Conservation (phyloP, 306 rosid genomes). For the Quercus bicolor region DNA sequence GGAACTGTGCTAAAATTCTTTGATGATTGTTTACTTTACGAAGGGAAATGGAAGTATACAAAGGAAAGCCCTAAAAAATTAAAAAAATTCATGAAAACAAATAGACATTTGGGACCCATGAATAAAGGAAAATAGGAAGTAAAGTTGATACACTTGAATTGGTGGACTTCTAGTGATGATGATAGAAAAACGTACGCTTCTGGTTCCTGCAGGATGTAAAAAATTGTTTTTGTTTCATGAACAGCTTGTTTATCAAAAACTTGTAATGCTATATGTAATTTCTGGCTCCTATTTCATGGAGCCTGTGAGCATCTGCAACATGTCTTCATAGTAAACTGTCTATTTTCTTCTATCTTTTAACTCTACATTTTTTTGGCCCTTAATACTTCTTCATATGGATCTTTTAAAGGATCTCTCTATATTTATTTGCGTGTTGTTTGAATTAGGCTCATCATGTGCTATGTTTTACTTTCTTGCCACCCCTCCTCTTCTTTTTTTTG, state of each 20-base stretch:
- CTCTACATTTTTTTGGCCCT: not conserved
- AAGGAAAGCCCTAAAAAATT: too few species aligned
- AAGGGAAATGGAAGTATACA: too few species aligned
- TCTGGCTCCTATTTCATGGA: not conserved
- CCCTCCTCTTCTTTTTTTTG: not conserved
- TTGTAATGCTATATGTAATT: not conserved
- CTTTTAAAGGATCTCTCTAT: not conserved
- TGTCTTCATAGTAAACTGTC: not conserved
- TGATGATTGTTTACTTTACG: too few species aligned
- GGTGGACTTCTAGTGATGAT: not conserved
- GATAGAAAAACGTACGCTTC: not conserved
- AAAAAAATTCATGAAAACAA: not conserved
- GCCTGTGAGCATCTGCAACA: not conserved
- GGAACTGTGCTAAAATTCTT: too few species aligned
- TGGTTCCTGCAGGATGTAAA: not conserved
- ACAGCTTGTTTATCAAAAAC: not conserved
- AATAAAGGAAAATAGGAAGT: not conserved
- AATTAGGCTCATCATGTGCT: slow-evolving; percentile 5
- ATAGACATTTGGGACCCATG: not conserved
- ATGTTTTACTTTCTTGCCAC: not conserved
- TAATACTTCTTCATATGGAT: not conserved
- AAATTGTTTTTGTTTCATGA: not conserved
- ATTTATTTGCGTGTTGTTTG: not conserved
- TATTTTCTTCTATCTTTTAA: not conserved
- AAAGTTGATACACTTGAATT: not conserved